A percentile compares a stretch with the other conserved stretches of the same genome.
phyloP scores from a whole-genome alignment of 1,284 basidiomycete genomes.

The Mycena citricolor region DNA sequence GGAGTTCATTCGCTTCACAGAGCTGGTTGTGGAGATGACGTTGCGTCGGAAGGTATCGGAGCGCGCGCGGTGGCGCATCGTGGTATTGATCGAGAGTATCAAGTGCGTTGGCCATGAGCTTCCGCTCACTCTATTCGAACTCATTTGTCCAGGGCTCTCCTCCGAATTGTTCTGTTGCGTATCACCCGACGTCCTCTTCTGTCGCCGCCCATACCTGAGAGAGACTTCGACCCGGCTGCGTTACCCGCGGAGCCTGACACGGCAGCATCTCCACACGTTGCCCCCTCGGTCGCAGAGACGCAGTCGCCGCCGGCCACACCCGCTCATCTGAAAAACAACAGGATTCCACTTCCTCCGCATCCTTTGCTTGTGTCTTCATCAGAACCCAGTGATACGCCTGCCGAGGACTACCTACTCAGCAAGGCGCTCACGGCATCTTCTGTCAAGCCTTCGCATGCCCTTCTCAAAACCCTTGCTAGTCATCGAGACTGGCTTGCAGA shows the following conservation, averaged over 20 bases:
- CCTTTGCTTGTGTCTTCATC: constrained; percentile 56
- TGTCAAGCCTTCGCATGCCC: constrained; percentile 64
- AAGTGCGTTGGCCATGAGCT: constrained; percentile 59
- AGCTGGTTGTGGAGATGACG: constrained; percentile 88
- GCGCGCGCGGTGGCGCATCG: constrained; percentile 66
- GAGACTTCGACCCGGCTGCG: constrained; percentile 77
- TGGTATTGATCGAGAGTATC: constrained; percentile 72
- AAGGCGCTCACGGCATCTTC: constrained; percentile 72
- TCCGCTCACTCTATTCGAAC: constrained; percentile 11
- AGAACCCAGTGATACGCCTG: constrained; percentile 45
- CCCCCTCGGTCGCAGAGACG: constrained; percentile 52
- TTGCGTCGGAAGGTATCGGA: constrained; percentile 65
- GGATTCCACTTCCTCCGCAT: constrained; percentile 60
- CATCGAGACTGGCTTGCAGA: constrained; percentile 74
- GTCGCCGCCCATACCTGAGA: constrained; percentile 76
- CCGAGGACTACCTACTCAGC: constrained; percentile 77
- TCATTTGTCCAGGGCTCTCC: constrained; percentile 57
- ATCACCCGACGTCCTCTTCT: constrained; percentile 76
- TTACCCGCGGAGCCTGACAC: constrained; percentile 52
- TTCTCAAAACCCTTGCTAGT: constrained; percentile 59
- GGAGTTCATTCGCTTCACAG: constrained; percentile 73
- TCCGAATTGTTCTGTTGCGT: constrained; percentile 69
- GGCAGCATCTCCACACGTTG: constrained; percentile 43
- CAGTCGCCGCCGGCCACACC: constrained; percentile 59
- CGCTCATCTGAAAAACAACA: constrained; percentile 77